Percentiles rank a stretch among this genome's conserved stretches.
phyloP scores from a whole-genome alignment of 1,284 basidiomycete genomes.

The Melampsora occidentalis region DNA sequence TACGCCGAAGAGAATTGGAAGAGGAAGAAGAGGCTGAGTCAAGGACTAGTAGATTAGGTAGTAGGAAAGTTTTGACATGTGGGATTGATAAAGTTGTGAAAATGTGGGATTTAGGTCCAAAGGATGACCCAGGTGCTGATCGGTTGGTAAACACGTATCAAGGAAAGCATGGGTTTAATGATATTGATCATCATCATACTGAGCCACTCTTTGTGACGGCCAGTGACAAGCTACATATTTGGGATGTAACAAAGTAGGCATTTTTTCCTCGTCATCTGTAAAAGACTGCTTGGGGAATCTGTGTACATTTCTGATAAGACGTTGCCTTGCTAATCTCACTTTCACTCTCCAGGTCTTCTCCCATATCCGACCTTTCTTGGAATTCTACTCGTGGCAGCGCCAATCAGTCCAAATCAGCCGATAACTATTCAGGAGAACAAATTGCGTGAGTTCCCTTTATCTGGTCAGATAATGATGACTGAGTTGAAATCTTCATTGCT shows the following conservation, averaged over 20 bases:
- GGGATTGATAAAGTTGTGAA: conserved; percentile 89
- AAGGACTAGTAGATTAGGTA: conserved; percentile 54
- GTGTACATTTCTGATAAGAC: neutral
- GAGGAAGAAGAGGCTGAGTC: conserved; percentile 26
- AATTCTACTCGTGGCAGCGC: conserved; percentile 64
- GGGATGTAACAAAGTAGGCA: conserved; percentile 73
- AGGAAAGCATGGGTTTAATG: conserved; percentile 58
- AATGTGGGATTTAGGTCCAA: conserved; percentile 66
- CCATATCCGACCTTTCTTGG: conserved; percentile 68
- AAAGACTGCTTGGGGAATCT: neutral
- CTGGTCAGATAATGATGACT: neutral
- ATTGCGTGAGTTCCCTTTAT: conserved; percentile 17
- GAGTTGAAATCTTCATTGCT: neutral
- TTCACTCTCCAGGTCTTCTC: conserved; percentile 60
- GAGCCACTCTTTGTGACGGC: conserved; percentile 89
- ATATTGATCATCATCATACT: conserved; percentile 86
- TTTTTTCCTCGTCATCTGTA: neutral
- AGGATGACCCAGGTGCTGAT: conserved; percentile 5
- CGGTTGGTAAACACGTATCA: conserved; percentile 39
- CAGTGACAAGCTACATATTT: conserved; percentile 87
- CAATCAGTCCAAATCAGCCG: conserved; percentile 25
- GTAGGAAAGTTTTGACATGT: conserved; percentile 74
- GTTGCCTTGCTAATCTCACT: neutral
- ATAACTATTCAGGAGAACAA: conserved; percentile 42
- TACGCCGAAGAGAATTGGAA: conserved; percentile 24